Evolutionary conservation across 2,329 filamentous ascomycete genomes (phyloP).

Genomic region (Colletotrichum kahawae): DNA sequence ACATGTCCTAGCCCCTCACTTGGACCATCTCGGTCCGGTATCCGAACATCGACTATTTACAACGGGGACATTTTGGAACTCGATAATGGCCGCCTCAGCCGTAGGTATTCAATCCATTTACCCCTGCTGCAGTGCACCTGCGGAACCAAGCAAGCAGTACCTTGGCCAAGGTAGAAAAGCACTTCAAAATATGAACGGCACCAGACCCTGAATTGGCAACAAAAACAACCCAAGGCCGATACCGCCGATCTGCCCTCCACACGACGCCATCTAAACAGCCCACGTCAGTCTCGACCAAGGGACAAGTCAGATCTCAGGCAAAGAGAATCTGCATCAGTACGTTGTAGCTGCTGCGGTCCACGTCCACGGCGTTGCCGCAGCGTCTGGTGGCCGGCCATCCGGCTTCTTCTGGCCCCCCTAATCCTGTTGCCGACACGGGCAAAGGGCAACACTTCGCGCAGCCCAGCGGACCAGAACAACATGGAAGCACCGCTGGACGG

Average conservation of each 20-base stretch:
- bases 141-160: background rate
- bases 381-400: background rate
- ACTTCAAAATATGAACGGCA: background rate
- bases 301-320: background rate
- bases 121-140: background rate
- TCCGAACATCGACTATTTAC: background rate
- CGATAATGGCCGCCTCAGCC: background rate
- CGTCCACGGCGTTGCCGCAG: background rate
- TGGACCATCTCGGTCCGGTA: background rate
- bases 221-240: background rate
- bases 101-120: background rate
- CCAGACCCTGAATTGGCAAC: background rate
- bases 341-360: background rate
- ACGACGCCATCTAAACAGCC: background rate
- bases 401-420: background rate
- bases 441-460: background rate
- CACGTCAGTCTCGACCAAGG: background rate
- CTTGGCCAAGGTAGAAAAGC: background rate
- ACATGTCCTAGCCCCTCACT: background rate
- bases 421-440: background rate
- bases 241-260: conserved; percentile 4
- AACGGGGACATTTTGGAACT: background rate
- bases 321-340: background rate
- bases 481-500: background rate
- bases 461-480: background rate